Conservation (phyloP, 2,329 filamentous ascomycete genomes). For the Zymoseptoria crescenta region DNA sequence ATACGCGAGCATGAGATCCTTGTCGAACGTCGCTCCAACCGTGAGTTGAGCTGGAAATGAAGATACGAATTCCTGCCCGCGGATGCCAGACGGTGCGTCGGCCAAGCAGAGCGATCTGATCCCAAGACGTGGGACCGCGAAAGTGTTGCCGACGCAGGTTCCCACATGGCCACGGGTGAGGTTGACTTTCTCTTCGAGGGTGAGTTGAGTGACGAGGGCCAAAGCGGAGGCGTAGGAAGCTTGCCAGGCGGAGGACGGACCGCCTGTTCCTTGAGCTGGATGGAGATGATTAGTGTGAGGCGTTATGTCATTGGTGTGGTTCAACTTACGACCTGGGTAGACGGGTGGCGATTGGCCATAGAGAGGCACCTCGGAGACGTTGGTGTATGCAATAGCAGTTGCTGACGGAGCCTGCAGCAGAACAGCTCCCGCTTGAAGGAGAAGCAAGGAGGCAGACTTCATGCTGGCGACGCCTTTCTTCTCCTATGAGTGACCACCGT, state of each 20-base stretch:
- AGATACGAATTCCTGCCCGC: conserved; percentile 65
- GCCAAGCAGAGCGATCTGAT: conserved; percentile 48
- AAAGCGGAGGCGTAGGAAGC: conserved; percentile 27
- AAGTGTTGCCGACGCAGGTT: conserved; percentile 65
- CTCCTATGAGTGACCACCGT: no score
- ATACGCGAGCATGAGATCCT: conserved; percentile 44
- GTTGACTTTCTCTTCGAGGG: conserved; percentile 30
- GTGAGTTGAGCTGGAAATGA: conserved; percentile 73
- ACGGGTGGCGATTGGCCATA: conserved; percentile 21
- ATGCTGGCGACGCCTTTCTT: conserved; percentile 1
- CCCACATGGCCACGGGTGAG: conserved; percentile 27
- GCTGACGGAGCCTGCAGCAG: conserved; percentile 8
- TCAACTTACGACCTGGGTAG: conserved; percentile 23
- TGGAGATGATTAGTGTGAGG: conserved; percentile 1
- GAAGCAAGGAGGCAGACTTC: conserved; percentile 6
- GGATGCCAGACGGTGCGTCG: conserved; percentile 47
- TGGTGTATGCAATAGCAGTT: conserved; percentile 10
- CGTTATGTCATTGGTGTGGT: background rate
- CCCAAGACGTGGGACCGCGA: conserved; percentile 60
- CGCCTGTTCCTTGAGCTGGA: conserved; percentile 18
- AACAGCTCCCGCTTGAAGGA: conserved; percentile 7
- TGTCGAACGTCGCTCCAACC: conserved; percentile 45
- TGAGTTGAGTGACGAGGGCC: conserved; percentile 28
- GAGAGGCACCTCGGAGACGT: conserved; percentile 14
- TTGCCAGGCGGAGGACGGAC: conserved; percentile 20